Evolutionary conservation across 495 filamentous ascomycete species (phyloP), one percentile per base, ranked within the genome.

Genomic region (Penicillium salamii): DNA sequence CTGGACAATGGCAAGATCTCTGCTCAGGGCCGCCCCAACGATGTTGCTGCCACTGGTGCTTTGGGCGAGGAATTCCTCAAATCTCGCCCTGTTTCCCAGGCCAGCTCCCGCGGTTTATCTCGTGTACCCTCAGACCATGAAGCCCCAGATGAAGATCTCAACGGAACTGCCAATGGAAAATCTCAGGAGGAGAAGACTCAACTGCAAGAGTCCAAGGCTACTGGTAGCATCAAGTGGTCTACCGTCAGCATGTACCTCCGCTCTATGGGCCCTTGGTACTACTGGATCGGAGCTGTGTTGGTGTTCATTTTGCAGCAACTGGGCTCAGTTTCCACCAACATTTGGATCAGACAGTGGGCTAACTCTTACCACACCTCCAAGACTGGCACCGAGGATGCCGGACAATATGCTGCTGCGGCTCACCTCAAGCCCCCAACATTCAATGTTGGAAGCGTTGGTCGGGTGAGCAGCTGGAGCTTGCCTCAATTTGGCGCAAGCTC

Each of bases 291-390:
- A 38, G 87, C 91, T 17, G 64, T 84, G 17, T 40, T 81, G 0
- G 80, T 89, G 34, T 97, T 99, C 61, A 79, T 72, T 12, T 68
- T 84, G 37, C 89, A 96, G 61, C 92, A 97, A 62, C 56, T 95
- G 21, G 85, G 85, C 14, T 85, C 85, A 11, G 88, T 97, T 12
- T 87, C 87, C 8, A 90, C 88, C 14, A 95, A 88, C 55, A 65
- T 97, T 32, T 99, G 95, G 95, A 95, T 99, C 54, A 81, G 89
- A 55, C 77, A 92, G 58, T 99, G 95, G 95, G 81, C 84, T 20
- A 86, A 87, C 48, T 70, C 80, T 5, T 87, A 87, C 54, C 61
- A 65, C 23, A 62, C 60, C 18, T 54, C 69, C 12, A 50, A 58
- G 24, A 49, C 53, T 33, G 53, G 55, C 5, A 29, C 42, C 3